Percentiles rank a stretch among this genome's conserved stretches.
Evolutionary conservation across 495 filamentous ascomycete species (phyloP).

Genomic region (Tetracladium setigerum): DNA sequence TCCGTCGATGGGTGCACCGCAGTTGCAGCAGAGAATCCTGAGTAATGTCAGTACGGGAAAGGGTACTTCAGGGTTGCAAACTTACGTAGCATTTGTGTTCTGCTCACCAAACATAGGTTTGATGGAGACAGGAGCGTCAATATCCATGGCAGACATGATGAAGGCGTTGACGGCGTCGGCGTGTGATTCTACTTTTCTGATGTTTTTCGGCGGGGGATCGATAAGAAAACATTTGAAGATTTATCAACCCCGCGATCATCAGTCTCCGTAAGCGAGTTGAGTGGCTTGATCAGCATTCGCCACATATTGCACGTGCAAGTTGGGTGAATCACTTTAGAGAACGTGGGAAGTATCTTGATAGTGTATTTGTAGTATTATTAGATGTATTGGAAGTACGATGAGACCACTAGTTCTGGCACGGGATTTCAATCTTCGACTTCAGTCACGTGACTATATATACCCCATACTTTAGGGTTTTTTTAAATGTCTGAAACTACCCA

Average conservation of each 20-base stretch:
- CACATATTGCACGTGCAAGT: too few relatives aligned
- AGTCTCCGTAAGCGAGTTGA: background rate
- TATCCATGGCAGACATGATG: slow-evolving; percentile 59
- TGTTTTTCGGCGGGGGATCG: background rate
- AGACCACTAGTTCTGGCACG: too few relatives aligned
- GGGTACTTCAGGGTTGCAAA: slow-evolving; percentile 16
- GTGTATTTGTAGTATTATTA: too few relatives aligned
- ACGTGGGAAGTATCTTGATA: too few relatives aligned
- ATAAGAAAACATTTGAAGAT: slow-evolving; percentile 17
- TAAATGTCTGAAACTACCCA: background rate
- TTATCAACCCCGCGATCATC: slow-evolving; percentile 16
- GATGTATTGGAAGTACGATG: too few relatives aligned
- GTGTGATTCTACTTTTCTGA: background rate
- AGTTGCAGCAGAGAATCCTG: slow-evolving; percentile 92
- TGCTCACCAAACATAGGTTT: slow-evolving; percentile 33
- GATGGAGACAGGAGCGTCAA: slow-evolving; percentile 57
- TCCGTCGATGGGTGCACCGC: slow-evolving; percentile 87
- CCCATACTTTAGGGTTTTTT: background rate
- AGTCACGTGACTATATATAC: too few relatives aligned
- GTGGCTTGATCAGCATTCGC: too few relatives aligned
- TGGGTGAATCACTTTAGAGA: too few relatives aligned
- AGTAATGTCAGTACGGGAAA: slow-evolving; percentile 13
- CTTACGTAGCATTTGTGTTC: slow-evolving; percentile 53
- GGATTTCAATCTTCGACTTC: too few relatives aligned
- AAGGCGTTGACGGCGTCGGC: background rate